These are phyloP conservation scores for Botrytis galanthina DNA, from an alignment of 2,329 filamentous ascomycete species.

Conservation along the genomic window DNA sequence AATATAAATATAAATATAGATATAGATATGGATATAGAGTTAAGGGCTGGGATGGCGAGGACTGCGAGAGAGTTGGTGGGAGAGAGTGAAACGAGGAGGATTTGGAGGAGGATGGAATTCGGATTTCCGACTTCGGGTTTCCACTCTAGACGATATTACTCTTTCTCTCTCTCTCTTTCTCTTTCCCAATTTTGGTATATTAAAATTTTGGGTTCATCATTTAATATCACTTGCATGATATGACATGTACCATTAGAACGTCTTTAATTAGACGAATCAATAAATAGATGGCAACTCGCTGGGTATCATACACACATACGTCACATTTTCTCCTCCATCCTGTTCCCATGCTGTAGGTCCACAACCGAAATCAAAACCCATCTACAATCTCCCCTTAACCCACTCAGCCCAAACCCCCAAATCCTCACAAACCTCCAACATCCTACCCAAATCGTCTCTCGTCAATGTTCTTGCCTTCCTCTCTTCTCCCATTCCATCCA, in stretches of 20 bases:
- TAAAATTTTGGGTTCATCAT: no score
- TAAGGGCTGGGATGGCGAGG: background rate
- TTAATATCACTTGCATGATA: background rate
- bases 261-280: background rate
- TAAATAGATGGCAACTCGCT: background rate
- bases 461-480: slow-evolving; percentile 24
- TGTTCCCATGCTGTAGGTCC: background rate
- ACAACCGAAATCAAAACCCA: background rate
- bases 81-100: background rate
- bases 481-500: slow-evolving; percentile 10
- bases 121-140: background rate
- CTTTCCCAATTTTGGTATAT: no score
- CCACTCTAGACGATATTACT: no score
- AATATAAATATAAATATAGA: no score
- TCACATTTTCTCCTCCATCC: no score
- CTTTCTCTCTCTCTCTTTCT: no score
- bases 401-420: slow-evolving; percentile 53
- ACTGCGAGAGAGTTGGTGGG: no score
- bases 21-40: background rate
- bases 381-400: slow-evolving; percentile 38
- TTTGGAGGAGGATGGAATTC: background rate
- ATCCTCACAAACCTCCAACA: slow-evolving; percentile 48
- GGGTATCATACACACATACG: background rate
- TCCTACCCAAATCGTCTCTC: slow-evolving; percentile 42
- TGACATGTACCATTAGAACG: background rate